Percentiles rank a stretch among this genome's conserved stretches.
Evolutionary conservation across 2,329 filamentous ascomycete genomes (phyloP).

Genomic region (Sclerotinia spermophila): DNA sequence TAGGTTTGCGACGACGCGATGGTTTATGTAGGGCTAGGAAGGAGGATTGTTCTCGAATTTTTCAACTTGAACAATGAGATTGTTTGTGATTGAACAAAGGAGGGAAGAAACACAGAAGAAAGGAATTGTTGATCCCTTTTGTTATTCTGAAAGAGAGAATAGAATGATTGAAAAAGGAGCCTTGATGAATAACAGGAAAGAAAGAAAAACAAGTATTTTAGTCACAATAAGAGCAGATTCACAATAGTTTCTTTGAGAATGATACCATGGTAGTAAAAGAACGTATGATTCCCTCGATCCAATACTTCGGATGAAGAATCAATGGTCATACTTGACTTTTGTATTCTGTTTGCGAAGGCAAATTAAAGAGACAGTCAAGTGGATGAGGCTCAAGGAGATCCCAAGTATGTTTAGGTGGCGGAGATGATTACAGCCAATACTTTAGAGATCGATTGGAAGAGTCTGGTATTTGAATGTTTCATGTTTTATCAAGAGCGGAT

Average conservation of each 20-base stretch:
- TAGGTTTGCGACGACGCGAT: not conserved
- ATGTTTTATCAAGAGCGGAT: not conserved
- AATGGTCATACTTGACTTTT: not conserved
- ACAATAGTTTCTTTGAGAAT: not conserved
- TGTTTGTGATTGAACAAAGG: not conserved
- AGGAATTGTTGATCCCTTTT: not conserved
- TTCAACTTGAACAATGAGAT: not conserved
- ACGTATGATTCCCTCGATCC: not conserved
- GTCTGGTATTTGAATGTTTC: constrained; percentile 3
- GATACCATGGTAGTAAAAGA: not conserved
- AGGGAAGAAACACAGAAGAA: not conserved
- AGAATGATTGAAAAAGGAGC: not conserved
- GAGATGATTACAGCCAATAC: constrained; percentile 2
- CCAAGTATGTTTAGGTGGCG: not conserved
- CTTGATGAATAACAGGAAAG: not conserved
- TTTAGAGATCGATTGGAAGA: not conserved
- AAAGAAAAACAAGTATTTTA: not conserved
- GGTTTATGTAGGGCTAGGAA: not conserved
- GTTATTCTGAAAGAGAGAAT: not conserved
- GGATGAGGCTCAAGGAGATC: not conserved
- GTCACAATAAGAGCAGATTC: not conserved
- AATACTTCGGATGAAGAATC: not conserved
- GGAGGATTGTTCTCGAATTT: not conserved
- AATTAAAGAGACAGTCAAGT: not conserved
- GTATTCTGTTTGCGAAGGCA: not conserved